Conservation (phyloP, 495 filamentous ascomycete genomes). For the Tirmania nivea region DNA sequence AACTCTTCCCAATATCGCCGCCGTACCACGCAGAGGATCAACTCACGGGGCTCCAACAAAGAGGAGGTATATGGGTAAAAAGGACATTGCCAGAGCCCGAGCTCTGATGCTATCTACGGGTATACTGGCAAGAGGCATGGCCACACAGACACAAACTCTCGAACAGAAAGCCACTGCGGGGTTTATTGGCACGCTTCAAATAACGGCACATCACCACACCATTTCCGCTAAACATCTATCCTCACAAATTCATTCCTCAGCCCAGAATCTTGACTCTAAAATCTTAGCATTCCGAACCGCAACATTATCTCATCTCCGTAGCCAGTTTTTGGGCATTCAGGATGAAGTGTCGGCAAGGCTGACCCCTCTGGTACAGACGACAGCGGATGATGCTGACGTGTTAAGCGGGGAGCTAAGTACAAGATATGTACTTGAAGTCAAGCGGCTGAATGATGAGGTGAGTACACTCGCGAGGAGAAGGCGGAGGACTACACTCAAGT, state of each 20-base stretch:
- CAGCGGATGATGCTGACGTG: neutral
- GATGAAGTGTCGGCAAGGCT: neutral
- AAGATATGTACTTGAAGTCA: constrained; percentile 3
- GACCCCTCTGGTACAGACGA: neutral
- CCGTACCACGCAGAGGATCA: neutral
- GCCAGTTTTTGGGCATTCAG: neutral
- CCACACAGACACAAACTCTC: neutral
- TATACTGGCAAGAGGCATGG: neutral
- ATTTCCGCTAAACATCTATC: neutral
- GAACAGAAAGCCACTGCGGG: neutral
- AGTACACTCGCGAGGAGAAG: constrained; percentile 11
- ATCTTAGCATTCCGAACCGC: neutral
- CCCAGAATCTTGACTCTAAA: neutral
- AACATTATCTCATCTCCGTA: neutral
- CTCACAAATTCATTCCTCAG: neutral
- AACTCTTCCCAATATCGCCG: neutral
- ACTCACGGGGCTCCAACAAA: neutral
- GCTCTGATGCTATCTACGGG: neutral
- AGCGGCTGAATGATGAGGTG: constrained; percentile 11
- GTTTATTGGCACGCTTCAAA: neutral
- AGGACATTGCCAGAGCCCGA: neutral
- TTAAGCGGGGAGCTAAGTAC: neutral
- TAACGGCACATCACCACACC: neutral
- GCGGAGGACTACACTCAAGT: constrained; percentile 9
- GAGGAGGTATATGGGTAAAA: neutral